Evolutionary conservation across 331 rosid species (phyloP).

Genomic region (Erythrophleum ivorense): DNA sequence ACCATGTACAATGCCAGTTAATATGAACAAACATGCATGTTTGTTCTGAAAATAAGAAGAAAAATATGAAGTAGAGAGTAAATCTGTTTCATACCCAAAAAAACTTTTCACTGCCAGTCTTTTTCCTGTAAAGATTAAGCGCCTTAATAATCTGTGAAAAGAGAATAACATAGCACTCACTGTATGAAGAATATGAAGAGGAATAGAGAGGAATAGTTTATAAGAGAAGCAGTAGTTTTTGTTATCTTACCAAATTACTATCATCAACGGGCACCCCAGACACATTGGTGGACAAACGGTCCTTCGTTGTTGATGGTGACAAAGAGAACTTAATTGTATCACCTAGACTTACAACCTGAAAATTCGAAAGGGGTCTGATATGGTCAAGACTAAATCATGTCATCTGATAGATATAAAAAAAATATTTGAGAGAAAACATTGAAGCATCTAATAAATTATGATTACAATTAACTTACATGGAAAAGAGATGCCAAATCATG

Average conservation of each 20-base stretch:
- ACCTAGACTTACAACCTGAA: conserved; percentile 92
- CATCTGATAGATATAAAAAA: not conserved
- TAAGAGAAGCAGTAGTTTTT: conserved; percentile 18
- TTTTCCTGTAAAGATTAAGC: conserved; percentile 90
- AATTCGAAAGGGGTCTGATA: conserved; percentile 28
- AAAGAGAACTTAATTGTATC: conserved; percentile 86
- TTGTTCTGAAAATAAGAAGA: conserved; percentile 20
- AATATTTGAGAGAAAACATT: not conserved
- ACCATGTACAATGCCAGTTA: conserved; percentile 9
- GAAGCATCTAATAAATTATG: conserved; percentile 11
- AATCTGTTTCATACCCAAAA: conserved; percentile 76
- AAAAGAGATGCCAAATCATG: conserved; percentile 98
- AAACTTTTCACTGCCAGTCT: conserved; percentile 76
- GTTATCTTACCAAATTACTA: conserved; percentile 69
- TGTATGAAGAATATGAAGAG: conserved; percentile 3
- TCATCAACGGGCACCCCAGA: conserved; percentile 96
- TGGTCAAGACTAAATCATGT: conserved; percentile 8
- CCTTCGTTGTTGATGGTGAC: conserved; percentile 81
- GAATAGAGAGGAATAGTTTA: not conserved
- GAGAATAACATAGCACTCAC: conserved; percentile 32
- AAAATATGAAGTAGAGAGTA: conserved; percentile 1
- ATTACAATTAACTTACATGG: conserved; percentile 66
- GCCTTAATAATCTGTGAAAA: conserved; percentile 88
- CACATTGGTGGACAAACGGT: conserved; percentile 84
- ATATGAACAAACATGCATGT: not conserved